Base-by-base conservation (phyloP, 2,329 filamentous ascomycete genomes). In the Aureobasidium lini region DNA sequence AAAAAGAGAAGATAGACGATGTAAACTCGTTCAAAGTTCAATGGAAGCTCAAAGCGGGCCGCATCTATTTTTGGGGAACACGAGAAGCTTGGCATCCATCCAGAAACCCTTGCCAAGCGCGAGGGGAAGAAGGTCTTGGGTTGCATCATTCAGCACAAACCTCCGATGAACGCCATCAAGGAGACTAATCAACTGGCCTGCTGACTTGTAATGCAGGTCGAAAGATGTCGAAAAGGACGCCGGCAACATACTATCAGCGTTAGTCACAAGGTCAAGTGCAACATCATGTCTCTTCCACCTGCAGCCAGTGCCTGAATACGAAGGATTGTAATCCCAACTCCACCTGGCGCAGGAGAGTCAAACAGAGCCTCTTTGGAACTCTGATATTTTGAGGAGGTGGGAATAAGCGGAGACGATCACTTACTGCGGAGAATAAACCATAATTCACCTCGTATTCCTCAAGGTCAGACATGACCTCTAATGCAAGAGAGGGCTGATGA, bases 21-120 rank as follows among this genome's bases (percentile, higher is more conserved):
- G 40, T 43, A 28, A 57, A 9, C 7, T 11, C 23, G 29, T 9
- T 15, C 6, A 7, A 10, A n/a, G 31, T n/a, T n/a, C n/a, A n/a
- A n/a, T n/a, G n/a, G n/a, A 31, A 53, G 47, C 47, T 28, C 18
- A 7, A 53, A 53, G 32, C 36, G 48, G 48, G 40, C n/a, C 39
- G 39, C 48, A 31, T 32, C 53, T 57, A 57, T 57, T 47, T 57
- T 57, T 57, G 43, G 53, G 6, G 5, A 13, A 32, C 28, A 57
- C 53, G 53, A 57, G 43, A 36, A 57, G 53, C 53, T 47, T 57
- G 53, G 42, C 43, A n/a, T 15, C 2, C 29, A 36, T n/a, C n/a
- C n/a, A n/a, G n/a, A 47, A 15, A 31, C 43, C 42, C 42, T 32
- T 32, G 43, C 43, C 53, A 57, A 57, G 42, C 23, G 9, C 16